Percentiles rank a stretch among this genome's conserved stretches.
These are phyloP conservation scores for Tuber brumale DNA, from an alignment of 495 filamentous ascomycete genomes.

Conservation along the genomic window DNA sequence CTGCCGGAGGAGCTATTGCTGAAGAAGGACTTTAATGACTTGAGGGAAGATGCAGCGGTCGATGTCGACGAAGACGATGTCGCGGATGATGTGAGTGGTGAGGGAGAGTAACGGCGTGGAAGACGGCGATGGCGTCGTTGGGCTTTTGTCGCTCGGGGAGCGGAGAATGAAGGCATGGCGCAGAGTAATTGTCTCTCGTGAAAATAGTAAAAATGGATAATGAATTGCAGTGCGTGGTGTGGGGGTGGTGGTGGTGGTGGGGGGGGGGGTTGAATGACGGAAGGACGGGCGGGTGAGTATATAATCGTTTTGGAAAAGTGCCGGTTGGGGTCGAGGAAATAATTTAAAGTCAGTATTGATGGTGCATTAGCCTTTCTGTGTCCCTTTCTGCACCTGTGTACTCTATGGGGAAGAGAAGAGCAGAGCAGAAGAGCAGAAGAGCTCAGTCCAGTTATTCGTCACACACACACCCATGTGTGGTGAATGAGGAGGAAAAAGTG, in stretches of 20 bases:
- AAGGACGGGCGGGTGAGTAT: neutral
- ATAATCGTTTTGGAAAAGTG: neutral
- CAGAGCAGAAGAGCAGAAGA: neutral
- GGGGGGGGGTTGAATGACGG: neutral
- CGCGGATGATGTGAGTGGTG: neutral
- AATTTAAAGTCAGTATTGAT: neutral
- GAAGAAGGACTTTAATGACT: conserved; percentile 3
- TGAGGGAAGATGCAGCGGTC: conserved; percentile 1
- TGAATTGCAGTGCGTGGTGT: neutral
- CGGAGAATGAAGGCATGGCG: neutral
- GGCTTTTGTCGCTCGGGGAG: neutral
- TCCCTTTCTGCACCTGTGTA: neutral
- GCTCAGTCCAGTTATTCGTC: neutral
- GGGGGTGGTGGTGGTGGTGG: no score
- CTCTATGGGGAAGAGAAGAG: neutral
- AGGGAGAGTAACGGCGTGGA: neutral
- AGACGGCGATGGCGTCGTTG: conserved; percentile 1
- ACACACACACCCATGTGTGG: neutral
- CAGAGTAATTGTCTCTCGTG: neutral
- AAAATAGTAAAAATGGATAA: neutral
- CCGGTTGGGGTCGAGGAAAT: neutral
- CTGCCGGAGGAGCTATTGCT: neutral
- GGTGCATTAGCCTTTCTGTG: neutral
- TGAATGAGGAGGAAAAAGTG: neutral
- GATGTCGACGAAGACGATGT: neutral